Evolutionary conservation across 2,329 filamentous ascomycete species (phyloP), one percentile per base, ranked within the genome.

Genomic region (Claviceps sp.): DNA sequence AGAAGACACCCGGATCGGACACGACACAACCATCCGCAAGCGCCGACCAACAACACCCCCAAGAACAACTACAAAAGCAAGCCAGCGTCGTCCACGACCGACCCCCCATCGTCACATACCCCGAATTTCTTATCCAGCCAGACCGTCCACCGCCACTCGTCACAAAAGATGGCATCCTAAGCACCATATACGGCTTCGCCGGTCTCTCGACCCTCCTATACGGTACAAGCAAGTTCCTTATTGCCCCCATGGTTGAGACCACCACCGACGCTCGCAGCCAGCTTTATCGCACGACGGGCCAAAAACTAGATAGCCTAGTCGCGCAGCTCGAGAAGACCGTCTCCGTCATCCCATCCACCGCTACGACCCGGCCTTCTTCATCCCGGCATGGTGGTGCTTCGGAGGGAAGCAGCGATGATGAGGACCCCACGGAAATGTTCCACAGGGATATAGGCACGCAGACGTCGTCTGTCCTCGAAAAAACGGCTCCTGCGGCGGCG

Each of bases 401-500:
- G 16, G 64, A 63, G 37, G 70, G 70, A 54, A 59, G 64, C 44
- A 75, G 71, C 60, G 75, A 74, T 26, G 73, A 70, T 53, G 77
- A 78, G 55, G 81, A 84, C 59, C 87, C 87, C 1, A 82, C 84
- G 1, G 87, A 91, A 65, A 77, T 90, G 56, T 93, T 88, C 68
- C 86, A 90, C 65, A 80, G 86, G 46, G 87, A 93, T 62, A 77
- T 88, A 54, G 86, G 85, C 56, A 86, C 87, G 1, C 87, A 93
- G 66, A 93, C 87, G 0, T 82, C 80, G 22, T 60, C 61, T 46
- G 59, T 63, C 50, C 41, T 53, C 13, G 48, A 53, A 6, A 3
- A 46, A 17, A 14, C 22, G 3, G 7, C 30, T 37, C 50, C 57
- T 1, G 54, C 55, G 14, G 54, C 59, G 8, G 54, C 59, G 8